phyloP scores from a whole-genome alignment of 2,329 filamentous ascomycete genomes.

The Colletotrichum orbiculare region DNA sequence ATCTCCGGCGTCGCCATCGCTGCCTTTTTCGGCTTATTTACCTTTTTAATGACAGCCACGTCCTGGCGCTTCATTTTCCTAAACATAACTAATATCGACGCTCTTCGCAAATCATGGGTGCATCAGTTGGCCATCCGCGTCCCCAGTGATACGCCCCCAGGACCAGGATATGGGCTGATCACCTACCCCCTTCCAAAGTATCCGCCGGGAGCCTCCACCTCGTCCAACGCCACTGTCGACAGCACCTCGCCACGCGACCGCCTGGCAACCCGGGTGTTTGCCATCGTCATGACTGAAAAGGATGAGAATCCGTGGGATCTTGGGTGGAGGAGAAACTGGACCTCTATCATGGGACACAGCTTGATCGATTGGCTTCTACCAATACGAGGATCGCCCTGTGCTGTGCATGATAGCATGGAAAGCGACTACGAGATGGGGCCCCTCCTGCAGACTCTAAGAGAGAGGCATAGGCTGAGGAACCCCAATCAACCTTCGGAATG shows the following conservation, averaged over 20 bases:
- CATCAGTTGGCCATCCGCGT: constrained; percentile 82
- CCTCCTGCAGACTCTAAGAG: constrained; percentile 67
- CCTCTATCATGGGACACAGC: constrained; percentile 80
- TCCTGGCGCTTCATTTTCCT: constrained; percentile 75
- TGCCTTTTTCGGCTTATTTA: constrained; percentile 83
- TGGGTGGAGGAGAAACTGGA: constrained; percentile 76
- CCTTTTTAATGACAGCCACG: constrained; percentile 79
- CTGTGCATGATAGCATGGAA: constrained; percentile 70
- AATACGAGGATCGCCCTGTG: constrained; percentile 78
- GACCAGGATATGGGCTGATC: constrained; percentile 61
- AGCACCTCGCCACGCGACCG: constrained; percentile 46
- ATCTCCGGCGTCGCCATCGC: constrained; percentile 74
- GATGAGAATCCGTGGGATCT: constrained; percentile 91
- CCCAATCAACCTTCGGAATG: constrained; percentile 39
- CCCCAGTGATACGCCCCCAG: constrained; percentile 58
- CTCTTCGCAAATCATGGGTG: constrained; percentile 70
- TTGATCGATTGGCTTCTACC: constrained; percentile 85
- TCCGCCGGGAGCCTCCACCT: constrained; percentile 32
- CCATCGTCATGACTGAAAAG: constrained; percentile 77
- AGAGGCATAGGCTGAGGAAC: constrained; percentile 49
- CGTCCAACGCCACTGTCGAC: constrained; percentile 14
- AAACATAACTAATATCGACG: constrained; percentile 89
- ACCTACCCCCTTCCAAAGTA: constrained; percentile 65
- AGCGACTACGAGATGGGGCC: constrained; percentile 77
- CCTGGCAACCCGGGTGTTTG: constrained; percentile 75